Conservation (phyloP, 78 protist genomes). For the Trichosphaerium sp. region DNA sequence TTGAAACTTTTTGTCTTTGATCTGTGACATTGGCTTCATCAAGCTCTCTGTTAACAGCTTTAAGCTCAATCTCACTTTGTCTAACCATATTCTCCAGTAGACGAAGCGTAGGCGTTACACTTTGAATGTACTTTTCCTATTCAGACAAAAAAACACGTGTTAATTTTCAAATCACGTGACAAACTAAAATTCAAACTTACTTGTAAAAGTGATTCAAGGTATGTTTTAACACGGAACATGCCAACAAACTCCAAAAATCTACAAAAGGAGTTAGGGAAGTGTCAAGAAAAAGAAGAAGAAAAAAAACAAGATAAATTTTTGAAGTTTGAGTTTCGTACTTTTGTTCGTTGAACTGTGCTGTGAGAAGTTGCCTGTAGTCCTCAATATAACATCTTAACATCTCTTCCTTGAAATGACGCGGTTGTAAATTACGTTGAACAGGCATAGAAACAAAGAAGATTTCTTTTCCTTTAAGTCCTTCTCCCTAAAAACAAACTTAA, state of each 20-base stretch:
- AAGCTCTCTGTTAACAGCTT: constrained; percentile 19
- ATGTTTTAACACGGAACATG: too few species aligned
- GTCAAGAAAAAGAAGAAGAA: too few species aligned
- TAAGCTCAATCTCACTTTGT: constrained; percentile 30
- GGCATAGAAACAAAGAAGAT: constrained; percentile 51
- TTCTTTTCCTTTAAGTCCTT: constrained; percentile 8
- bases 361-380: constrained; percentile 34
- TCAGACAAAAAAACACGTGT: too few species aligned
- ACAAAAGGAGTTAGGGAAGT: too few species aligned
- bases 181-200: too few species aligned
- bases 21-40: constrained; percentile 18
- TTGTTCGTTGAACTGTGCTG: too few species aligned
- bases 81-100: constrained; percentile 19
- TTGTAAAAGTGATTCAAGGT: too few species aligned
- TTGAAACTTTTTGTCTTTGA: constrained; percentile 12
- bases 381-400: constrained; percentile 42
- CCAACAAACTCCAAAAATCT: too few species aligned
- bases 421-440: constrained; percentile 23
- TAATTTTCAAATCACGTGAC: too few species aligned
- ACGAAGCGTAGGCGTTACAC: constrained; percentile 27
- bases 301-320: too few species aligned
- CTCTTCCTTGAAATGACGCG: constrained; percentile 16
- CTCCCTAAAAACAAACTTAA: too few species aligned
- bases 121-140: constrained; percentile 43
- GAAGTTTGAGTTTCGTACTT: too few species aligned